Evolutionary conservation across 768 basidiomycete genomes (phyloP).

Genomic region (Amanita subjunquillea): DNA sequence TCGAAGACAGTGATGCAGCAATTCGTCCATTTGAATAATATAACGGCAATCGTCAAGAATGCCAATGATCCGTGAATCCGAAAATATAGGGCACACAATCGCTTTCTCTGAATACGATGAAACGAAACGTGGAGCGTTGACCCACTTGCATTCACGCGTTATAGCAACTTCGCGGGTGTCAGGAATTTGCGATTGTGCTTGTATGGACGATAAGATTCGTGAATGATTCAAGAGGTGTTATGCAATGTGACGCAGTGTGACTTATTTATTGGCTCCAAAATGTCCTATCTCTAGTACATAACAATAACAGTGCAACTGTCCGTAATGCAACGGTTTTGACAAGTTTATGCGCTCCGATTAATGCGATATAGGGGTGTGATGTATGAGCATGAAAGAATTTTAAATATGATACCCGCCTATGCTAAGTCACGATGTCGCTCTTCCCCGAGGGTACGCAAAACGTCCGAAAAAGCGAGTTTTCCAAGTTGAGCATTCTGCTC

Average conservation of each 20-base stretch:
- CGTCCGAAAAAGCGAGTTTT: conserved; percentile 84
- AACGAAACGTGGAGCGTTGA: not conserved
- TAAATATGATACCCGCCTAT: not conserved
- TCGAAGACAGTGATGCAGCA: conserved; percentile 73
- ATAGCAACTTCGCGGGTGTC: not conserved
- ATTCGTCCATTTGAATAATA: conserved; percentile 59
- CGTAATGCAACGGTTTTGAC: not conserved
- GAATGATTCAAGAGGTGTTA: not conserved
- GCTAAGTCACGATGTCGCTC: conserved; percentile 34
- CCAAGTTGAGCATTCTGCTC: conserved; percentile 88
- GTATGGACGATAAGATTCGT: not conserved
- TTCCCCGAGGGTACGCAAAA: conserved; percentile 72
- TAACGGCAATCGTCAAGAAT: not conserved
- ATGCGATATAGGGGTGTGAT: not conserved
- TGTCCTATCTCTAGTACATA: not conserved
- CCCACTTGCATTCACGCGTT: not conserved
- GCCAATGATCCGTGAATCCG: not conserved
- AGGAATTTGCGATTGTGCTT: not conserved
- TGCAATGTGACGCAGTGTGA: conserved; percentile 1
- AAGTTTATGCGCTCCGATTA: not conserved
- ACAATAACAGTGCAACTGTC: not conserved
- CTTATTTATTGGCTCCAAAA: not conserved
- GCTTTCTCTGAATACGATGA: no score
- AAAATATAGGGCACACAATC: not conserved
- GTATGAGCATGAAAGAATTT: not conserved